phyloP scores from a whole-genome alignment of 257 asterid species.

The Gentiana straminea region DNA sequence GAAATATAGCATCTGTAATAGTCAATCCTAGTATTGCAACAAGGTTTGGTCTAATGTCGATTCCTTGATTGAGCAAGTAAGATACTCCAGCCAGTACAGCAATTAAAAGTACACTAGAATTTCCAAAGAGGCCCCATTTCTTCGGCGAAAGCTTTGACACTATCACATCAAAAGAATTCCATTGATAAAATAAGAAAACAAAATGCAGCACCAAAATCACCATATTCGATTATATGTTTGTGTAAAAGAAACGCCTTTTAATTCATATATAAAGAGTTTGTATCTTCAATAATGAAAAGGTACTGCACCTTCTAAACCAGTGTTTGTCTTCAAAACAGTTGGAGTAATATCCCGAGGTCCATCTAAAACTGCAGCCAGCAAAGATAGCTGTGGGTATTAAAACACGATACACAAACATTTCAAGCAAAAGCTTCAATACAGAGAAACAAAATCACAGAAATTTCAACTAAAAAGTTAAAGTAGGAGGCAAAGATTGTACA shows the following conservation, averaged over 20 bases:
- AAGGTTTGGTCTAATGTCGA: conserved; percentile 81
- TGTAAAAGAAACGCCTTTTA: too few species aligned
- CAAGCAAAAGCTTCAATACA: too few species aligned
- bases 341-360: conserved; percentile 93
- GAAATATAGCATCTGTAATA: conserved; percentile 60
- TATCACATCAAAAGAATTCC: conserved; percentile 20
- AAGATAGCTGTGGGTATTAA: neutral
- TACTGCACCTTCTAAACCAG: conserved; percentile 58
- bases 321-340: conserved; percentile 56
- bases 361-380: conserved; percentile 57
- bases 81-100: conserved; percentile 59
- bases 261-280: too few species aligned
- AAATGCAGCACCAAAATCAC: neutral
- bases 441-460: too few species aligned
- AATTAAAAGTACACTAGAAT: conserved; percentile 54
- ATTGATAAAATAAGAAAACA: neutral
- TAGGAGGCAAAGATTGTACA: too few species aligned
- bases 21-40: conserved; percentile 65
- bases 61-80: conserved; percentile 67
- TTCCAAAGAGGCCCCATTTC: conserved; percentile 95
- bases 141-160: conserved; percentile 87
- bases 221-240: neutral
- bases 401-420: too few species aligned
- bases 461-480: too few species aligned
- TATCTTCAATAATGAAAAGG: neutral